Conservation (phyloP, 805 yeast species). For the Brettanomyces bruxellensis region DNA sequence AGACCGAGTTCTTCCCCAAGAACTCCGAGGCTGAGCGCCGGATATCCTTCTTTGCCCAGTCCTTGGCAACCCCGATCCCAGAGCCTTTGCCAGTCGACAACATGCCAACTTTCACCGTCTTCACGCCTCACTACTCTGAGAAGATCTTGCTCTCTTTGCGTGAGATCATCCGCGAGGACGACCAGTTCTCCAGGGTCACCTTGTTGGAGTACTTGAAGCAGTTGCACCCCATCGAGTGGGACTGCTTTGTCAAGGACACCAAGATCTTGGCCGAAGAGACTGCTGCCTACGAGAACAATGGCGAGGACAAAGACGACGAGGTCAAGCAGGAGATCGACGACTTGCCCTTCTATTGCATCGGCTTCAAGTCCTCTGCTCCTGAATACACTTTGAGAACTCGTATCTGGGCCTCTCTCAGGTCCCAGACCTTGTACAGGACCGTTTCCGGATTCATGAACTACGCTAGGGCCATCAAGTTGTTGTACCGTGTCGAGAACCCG, state of each 20-base stretch:
- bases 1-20: slow-evolving; percentile 94
- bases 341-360: slow-evolving; percentile 89
- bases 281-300: slow-evolving; percentile 63
- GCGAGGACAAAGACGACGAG: slow-evolving; percentile 53
- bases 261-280: slow-evolving; percentile 92
- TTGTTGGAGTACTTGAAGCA: slow-evolving; percentile 90
- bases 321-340: slow-evolving; percentile 83
- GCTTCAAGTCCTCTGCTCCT: slow-evolving; percentile 96
- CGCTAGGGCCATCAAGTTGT: slow-evolving; percentile 87
- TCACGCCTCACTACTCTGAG: slow-evolving; percentile 94
- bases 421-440: slow-evolving; percentile 94
- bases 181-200: slow-evolving; percentile 91
- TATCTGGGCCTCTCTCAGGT: slow-evolving; percentile 97
- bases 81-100: slow-evolving; percentile 99
- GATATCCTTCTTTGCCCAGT: slow-evolving; percentile 98
- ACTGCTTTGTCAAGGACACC: slow-evolving; percentile 92
- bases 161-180: slow-evolving; percentile 95
- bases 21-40: slow-evolving; percentile 99
- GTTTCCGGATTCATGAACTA: slow-evolving; percentile 98
- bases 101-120: slow-evolving; percentile 98
- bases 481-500: slow-evolving; percentile 91
- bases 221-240: slow-evolving; percentile 96
- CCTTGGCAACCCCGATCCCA: slow-evolving; percentile 96
- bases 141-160: slow-evolving; percentile 87
- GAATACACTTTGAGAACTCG: slow-evolving; percentile 93